Base-by-base conservation (phyloP, 1,284 basidiomycete species). In the Moesziomyces sp. region DNA sequence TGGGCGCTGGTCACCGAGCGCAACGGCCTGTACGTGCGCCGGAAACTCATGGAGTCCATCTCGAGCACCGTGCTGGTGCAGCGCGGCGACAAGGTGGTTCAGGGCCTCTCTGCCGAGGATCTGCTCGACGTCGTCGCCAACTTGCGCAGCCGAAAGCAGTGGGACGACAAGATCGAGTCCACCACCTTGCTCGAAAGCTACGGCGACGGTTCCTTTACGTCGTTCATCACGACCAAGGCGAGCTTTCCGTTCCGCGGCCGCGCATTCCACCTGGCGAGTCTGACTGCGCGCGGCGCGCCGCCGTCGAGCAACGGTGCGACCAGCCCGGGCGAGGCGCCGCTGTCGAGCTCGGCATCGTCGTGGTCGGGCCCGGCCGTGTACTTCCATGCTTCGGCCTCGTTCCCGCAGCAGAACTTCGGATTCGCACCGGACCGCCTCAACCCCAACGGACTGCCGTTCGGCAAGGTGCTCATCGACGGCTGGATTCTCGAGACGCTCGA, bases 401-500 rank as follows among this genome's bases (percentile, higher is more conserved):
- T 85, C 28, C 84, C 91, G 0, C 90, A 93, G 48, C 91, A 92
- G 79, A 90, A 89, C 73, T 91, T 92, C 2, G 90, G 90, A 1
- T 89, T 92, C 0, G 91, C 90, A 8, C 92, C 57, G 48, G 54
- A 87, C 11, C 54, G 58, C 21, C 91, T 93, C 85, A 98, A 99
- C 81, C 87, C 93, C 0, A 88, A 89, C 51, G 83, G 70, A 0
- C 87, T 94, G 14, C 93, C 93, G 0, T 86, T 93, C 10, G 95
- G 94, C 0, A 90, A 91, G 21, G 87, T 95, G 46, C 90, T 93
- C 69, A 86, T 99, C 3, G 94, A 98, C 77, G 96, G 93, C 0
- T 99, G 97, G 97, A 91, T 97, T 46, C 85, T 97, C 74, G 94
- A 99, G 86, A 98, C 95, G 1, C 88, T 99, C 46, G 96, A 99